Conservation (phyloP, 345 rosid species). For the Tarenaya hassleriana region DNA sequence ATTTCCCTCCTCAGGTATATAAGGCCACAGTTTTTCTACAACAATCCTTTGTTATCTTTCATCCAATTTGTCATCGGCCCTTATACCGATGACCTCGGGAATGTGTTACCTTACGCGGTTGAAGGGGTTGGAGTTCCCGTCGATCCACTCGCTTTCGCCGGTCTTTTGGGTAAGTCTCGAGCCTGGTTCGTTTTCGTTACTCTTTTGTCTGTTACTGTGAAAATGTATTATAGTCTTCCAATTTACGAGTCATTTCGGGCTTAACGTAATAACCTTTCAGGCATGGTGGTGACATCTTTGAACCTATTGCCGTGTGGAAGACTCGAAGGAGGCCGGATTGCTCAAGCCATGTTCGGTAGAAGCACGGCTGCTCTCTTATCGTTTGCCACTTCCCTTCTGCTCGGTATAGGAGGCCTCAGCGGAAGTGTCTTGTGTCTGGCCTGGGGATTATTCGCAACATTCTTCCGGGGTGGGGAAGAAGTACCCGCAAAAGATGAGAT, state of each 20-base stretch:
- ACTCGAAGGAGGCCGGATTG: conserved; percentile 93
- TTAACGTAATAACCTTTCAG: conserved; percentile 28
- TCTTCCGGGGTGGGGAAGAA: conserved; percentile 95
- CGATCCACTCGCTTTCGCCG: conserved; percentile 93
- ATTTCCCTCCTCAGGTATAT: conserved; percentile 48
- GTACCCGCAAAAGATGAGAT: conserved; percentile 85
- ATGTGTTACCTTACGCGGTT: conserved; percentile 87
- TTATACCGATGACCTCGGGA: conserved; percentile 84
- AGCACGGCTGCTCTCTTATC: conserved; percentile 67
- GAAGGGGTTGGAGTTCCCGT: conserved; percentile 92
- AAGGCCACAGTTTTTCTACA: conserved; percentile 88
- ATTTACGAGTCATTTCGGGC: no score
- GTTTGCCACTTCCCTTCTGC: conserved; percentile 68
- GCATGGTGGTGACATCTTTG: conserved; percentile 97
- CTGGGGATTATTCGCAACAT: conserved; percentile 90
- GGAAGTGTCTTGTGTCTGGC: conserved; percentile 87
- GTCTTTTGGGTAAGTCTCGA: conserved; percentile 68
- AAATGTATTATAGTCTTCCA: no score
- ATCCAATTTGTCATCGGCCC: conserved; percentile 85
- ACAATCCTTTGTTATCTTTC: conserved; percentile 82
- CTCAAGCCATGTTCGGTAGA: conserved; percentile 91
- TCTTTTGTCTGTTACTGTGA: no score
- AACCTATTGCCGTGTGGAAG: conserved; percentile 92
- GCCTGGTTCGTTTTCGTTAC: not conserved
- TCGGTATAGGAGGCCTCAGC: conserved; percentile 69